Percentiles rank a stretch among this genome's conserved stretches.
These are phyloP conservation scores for Juglanconis sp. DNA, from an alignment of 2,329 filamentous ascomycete species.

Conservation along the genomic window DNA sequence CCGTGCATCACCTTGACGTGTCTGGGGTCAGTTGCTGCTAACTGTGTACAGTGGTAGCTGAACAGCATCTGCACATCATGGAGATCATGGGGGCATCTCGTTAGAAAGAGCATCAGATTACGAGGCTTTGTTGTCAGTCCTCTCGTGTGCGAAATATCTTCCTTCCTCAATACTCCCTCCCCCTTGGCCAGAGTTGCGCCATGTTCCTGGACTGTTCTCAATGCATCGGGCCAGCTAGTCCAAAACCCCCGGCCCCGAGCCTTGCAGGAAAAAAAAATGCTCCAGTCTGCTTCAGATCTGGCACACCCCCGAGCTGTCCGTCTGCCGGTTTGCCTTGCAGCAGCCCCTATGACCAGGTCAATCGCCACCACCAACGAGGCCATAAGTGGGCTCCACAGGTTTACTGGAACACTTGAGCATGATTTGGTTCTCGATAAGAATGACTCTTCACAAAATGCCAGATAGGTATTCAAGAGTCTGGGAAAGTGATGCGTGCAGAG, in stretches of 20 bases:
- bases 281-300: conserved; percentile 4
- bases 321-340: background rate
- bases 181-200: background rate
- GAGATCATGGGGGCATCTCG: background rate
- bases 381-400: background rate
- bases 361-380: too few relatives aligned
- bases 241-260: background rate
- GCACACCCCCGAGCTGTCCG: background rate
- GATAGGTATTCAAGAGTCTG: background rate
- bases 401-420: too few relatives aligned
- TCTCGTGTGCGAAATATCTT: background rate
- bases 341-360: too few relatives aligned
- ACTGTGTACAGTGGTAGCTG: background rate
- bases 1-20: background rate
- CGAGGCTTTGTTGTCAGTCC: too few relatives aligned
- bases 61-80: background rate
- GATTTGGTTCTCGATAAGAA: too few relatives aligned
- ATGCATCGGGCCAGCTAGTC: background rate
- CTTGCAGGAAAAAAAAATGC: background rate
- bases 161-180: background rate
- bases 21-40: background rate
- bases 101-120: too few relatives aligned
- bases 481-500: too few relatives aligned
- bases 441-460: background rate
- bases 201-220: background rate